Evolutionary conservation across 805 yeast genomes (phyloP).

Genomic region (Metschnikowia proteae): DNA sequence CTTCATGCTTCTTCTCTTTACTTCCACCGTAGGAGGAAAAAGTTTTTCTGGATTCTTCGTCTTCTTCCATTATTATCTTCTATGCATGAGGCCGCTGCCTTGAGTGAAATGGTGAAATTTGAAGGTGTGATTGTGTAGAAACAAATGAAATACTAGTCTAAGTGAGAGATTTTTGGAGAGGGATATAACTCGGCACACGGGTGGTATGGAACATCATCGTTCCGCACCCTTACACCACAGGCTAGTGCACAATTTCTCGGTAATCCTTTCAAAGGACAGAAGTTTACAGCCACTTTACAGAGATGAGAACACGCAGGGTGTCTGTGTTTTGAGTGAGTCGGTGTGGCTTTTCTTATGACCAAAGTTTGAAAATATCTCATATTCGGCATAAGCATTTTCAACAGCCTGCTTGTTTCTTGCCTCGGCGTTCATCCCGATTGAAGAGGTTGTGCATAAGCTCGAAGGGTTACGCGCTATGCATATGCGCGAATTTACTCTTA

Average conservation of each 20-base stretch:
- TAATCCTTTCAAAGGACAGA: not conserved
- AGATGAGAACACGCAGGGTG: not conserved
- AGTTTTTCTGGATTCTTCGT: conserved; percentile 4
- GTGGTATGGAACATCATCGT: conserved; percentile 1
- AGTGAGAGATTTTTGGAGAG: not conserved
- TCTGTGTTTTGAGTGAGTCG: too few species aligned
- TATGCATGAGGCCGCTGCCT: conserved; percentile 1
- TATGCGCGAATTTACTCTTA: conserved; percentile 1
- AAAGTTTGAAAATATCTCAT: too few species aligned
- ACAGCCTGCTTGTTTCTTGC: not conserved
- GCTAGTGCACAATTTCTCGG: conserved; percentile 4
- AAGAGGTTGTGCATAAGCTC: not conserved
- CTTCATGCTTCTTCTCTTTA: conserved; percentile 4
- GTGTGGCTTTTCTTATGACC: too few species aligned
- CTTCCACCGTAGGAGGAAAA: conserved; percentile 2
- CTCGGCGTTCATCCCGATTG: not conserved
- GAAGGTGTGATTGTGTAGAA: not conserved
- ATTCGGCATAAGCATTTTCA: not conserved
- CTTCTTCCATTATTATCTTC: conserved; percentile 3
- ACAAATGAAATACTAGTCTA: not conserved
- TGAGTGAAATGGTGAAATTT: not conserved
- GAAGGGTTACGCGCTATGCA: not conserved
- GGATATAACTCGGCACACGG: conserved; percentile 5
- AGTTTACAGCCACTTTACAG: not conserved
- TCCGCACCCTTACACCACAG: conserved; percentile 3